Evolutionary conservation across 352 stramenopile genomes (phyloP), one percentile per base, ranked within the genome.

Genomic region (Globisporangium viniferum): DNA sequence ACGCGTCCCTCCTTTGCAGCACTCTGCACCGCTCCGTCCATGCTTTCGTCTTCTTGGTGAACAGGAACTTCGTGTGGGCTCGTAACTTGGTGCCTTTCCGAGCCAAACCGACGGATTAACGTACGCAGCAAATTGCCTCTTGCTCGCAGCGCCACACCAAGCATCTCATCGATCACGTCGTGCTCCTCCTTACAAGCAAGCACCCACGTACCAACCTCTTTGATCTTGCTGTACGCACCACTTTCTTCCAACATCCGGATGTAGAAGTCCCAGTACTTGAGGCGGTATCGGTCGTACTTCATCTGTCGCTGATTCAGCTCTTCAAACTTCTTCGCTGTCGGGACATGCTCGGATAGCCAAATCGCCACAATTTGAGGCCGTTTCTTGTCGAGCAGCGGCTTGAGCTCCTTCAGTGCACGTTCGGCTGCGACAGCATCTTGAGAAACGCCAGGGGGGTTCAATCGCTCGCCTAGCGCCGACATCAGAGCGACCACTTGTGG

Each of bases 211-310:
- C 72, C 79, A 15, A 92, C 75, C 49, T 94, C 87, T 54, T 90
- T 93, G 18, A 94, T 69, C 18, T 76, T 71, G 18, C 66, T 78
- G 51, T 92, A 91, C 20, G 76, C 80, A 3, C 75, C 67, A 27
- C 73, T 84, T 48, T 91, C 79, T 56, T 79, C 60, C 3, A 95
- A 68, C 12, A 93, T 20, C 1, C 67, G 63, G 5, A 92, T 70
- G 64, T 90, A 91, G 59, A 89, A 91, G 5, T 72, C 59, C 73
- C 82, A 89, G 61, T 95, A 95, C 62, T 93, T 93, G n/a, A 95
- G 73, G 0, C 87, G 81, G 29, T 79, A 88, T n/a, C 69, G 60
- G 1, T 93, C 85, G 56, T 89, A 93, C 74, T 93, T 93, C 70
- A 90, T 81, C 69, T 93, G 85, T 10, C 85, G 81, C 63, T 93